These are phyloP conservation scores for Leccinum longicurvipes DNA, from an alignment of 768 basidiomycete species.

Conservation along the genomic window DNA sequence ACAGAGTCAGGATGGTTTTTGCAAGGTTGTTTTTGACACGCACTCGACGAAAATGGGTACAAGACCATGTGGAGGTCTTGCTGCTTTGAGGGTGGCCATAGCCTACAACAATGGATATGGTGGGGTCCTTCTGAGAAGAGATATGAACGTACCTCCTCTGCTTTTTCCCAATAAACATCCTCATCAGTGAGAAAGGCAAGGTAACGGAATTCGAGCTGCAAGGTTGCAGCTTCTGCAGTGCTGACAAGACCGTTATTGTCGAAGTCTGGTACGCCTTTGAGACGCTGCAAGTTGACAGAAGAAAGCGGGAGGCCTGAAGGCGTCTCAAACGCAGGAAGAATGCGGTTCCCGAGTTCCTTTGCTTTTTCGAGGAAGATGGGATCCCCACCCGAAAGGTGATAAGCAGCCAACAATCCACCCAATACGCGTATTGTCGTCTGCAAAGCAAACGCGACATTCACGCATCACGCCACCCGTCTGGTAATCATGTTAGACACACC, in stretches of 20 bases:
- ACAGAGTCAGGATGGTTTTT: conserved; percentile 8
- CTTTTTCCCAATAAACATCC: conserved; percentile 76
- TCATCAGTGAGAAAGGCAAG: conserved; percentile 77
- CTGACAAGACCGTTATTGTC: conserved; percentile 64
- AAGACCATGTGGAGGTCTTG: conserved; percentile 65
- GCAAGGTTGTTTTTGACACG: conserved; percentile 19
- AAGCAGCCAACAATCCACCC: conserved; percentile 85
- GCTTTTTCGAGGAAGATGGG: conserved; percentile 72
- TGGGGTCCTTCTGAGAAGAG: background rate
- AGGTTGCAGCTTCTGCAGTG: conserved; percentile 83
- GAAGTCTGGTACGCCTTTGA: conserved; percentile 55
- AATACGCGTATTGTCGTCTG: conserved; percentile 92
- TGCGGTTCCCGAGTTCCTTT: conserved; percentile 79
- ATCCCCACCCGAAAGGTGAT: conserved; percentile 71
- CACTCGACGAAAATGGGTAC: conserved; percentile 85
- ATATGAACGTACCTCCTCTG: conserved; percentile 52
- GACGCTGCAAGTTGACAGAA: conserved; percentile 65
- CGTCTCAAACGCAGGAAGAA: conserved; percentile 81
- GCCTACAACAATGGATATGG: conserved; percentile 35
- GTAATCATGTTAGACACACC: conserved; percentile 40
- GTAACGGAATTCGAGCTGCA: conserved; percentile 91
- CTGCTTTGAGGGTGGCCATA: conserved; percentile 67
- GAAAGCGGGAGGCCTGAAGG: conserved; percentile 80
- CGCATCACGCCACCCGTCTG: background rate
- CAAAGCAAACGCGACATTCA: conserved; percentile 3